Percentiles rank a stretch among this genome's conserved stretches.
Evolutionary conservation across 192 early-diverging fungal genomes (phyloP).

Genomic region (Chytriomyces hyalinus): DNA sequence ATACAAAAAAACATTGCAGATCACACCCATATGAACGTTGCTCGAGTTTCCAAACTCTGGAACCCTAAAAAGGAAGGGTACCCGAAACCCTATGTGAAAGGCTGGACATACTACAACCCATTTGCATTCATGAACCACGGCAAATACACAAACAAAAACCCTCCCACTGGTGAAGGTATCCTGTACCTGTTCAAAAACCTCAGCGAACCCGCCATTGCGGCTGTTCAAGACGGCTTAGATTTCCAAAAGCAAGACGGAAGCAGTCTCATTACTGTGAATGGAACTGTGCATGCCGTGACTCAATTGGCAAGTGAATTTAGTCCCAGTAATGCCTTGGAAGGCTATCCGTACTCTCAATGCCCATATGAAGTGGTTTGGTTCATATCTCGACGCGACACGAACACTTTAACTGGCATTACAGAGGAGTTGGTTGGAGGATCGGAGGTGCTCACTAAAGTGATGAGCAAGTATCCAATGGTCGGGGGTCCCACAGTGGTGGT

Average conservation of each 20-base stretch:
- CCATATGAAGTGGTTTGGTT: conserved; percentile 24
- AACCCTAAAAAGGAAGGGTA: conserved; percentile 1
- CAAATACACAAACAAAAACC: conserved; percentile 2
- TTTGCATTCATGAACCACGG: conserved; percentile 19
- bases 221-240: not conserved
- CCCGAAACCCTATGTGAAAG: conserved; percentile 17
- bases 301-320: conserved; percentile 1
- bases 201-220: not conserved
- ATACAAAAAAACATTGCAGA: not conserved
- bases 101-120: conserved; percentile 30
- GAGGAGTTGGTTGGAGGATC: not conserved
- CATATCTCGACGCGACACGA: not conserved
- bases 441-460: not conserved
- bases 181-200: conserved; percentile 14
- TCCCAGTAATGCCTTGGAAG: not conserved
- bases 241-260: not conserved
- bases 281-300: conserved; percentile 20
- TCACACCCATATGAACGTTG: conserved; percentile 29
- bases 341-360: conserved; percentile 15
- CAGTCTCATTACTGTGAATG: not conserved
- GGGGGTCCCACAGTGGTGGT: not conserved
- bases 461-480: not conserved
- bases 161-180: not conserved
- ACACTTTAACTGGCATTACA: not conserved
- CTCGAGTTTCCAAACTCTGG: not conserved